Evolutionary conservation across 2,329 filamentous ascomycete genomes (phyloP), one percentile per base, ranked within the genome.

Genomic region (Fusarium sp.): DNA sequence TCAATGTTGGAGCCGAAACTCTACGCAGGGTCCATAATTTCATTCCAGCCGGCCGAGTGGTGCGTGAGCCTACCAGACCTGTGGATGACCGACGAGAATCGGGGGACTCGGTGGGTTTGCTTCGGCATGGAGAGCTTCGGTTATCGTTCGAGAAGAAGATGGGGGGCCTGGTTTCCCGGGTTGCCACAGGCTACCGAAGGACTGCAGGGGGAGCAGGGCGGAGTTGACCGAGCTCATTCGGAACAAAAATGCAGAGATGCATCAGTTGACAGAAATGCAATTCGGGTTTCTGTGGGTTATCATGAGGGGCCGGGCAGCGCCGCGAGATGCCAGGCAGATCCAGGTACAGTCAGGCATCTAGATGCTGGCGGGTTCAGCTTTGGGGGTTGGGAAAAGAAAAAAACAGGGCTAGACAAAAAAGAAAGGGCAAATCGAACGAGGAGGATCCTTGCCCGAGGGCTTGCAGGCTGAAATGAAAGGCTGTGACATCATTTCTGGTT

Each of bases 401-500:
- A 29, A 63, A 62, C 40, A 64, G 33, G 38, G 67, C 60, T 64
- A 27, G 10, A 35, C n/a, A 63, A 62, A 50, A 45, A 58, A 60
- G 65, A 35, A 63, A 68, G 7, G 52, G 35, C 25, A 57, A 29
- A 25, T 50, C 38, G 35, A 68, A 68, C 29, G 50, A 61, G 29
- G 60, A 45, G 42, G 45, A 63, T 56, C 67, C 59, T 59, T 71
- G 45, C 40, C 54, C 56, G 63, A 62, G 8, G 40, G 50, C 16
- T 18, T 58, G 57, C 68, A 63, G 47, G 38, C 25, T 18, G 9
- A 52, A 67, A 56, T 61, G 18, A 11, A 73, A 73, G 59, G 47
- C 64, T 31, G 65, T 73, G 72, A 74, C 72, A 74, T 74, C 62
- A 71, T 74, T 29, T 45, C 36, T 60, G 22, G 22, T 47, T 52